Percentiles rank a stretch among this genome's conserved stretches.
These are phyloP conservation scores for Linum tenue DNA, from an alignment of 345 rosid genomes.

Conservation along the genomic window DNA sequence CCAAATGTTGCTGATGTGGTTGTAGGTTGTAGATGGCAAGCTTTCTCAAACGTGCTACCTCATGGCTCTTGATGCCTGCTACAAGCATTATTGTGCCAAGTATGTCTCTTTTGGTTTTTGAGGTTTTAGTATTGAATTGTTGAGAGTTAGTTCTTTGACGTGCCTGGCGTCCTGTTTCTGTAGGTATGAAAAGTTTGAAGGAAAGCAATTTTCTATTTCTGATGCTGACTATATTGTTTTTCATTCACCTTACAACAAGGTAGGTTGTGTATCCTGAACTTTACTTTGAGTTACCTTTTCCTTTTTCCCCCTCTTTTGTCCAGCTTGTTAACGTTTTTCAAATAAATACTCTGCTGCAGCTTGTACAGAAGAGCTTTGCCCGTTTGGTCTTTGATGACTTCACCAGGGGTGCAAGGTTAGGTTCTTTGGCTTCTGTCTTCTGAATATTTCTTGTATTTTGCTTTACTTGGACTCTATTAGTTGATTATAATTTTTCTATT, in stretches of 20 bases:
- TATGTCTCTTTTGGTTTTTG: constrained; percentile 22
- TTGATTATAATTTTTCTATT: background rate
- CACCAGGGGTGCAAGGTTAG: constrained; percentile 70
- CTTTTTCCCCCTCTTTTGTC: too few relatives aligned
- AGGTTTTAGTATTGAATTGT: constrained; percentile 4
- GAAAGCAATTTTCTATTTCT: constrained; percentile 67
- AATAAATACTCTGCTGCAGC: constrained; percentile 39
- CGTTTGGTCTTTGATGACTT: constrained; percentile 81
- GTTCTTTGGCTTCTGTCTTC: constrained; percentile 8
- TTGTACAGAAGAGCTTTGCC: constrained; percentile 98
- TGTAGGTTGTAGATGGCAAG: constrained; percentile 98
- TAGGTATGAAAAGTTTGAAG: constrained; percentile 81
- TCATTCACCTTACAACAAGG: constrained; percentile 99
- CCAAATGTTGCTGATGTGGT: constrained; percentile 8
- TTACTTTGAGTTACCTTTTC: too few relatives aligned
- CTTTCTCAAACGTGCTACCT: constrained; percentile 99
- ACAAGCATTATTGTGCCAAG: constrained; percentile 76
- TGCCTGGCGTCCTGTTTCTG: constrained; percentile 8
- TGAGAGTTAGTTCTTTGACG: constrained; percentile 3
- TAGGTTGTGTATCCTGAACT: constrained; percentile 11
- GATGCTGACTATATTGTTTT: constrained; percentile 80
- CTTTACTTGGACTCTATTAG: constrained; percentile 27
- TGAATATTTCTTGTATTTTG: background rate
- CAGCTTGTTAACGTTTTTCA: too few relatives aligned
- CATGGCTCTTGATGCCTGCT: constrained; percentile 93